Evolutionary conservation across 345 rosid species (phyloP), one percentile per base, ranked within the genome.

Genomic region (Rhodamnia rubescens): DNA sequence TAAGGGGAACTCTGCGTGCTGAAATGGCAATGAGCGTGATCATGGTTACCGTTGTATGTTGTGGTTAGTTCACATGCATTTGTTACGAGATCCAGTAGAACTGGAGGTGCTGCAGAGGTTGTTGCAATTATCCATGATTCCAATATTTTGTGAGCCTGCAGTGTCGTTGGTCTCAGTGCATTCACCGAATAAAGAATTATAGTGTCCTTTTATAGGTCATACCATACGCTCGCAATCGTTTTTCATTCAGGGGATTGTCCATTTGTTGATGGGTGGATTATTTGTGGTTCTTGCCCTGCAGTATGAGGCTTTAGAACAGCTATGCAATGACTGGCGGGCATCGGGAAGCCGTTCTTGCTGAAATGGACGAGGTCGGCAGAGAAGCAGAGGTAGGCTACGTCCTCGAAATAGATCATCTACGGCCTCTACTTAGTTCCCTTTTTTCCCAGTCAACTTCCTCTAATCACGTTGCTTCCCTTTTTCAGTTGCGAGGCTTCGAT

Each of bases 401-500:
- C 80, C 80, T 36, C 47, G 4, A 69, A 36, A 69, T 13, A 9
- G 59, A 51, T 44, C 11, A 52, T n/a, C 26, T 3, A 11, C 11
- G 9, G 47, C 44, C 61, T 49, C 7, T 53, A 42, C 42, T 85
- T 53, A 57, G 49, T 20, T 86, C 42, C 51, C 11, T 44, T 55
- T 26, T 9, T 74, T 20, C 13, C 21, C 21, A 0, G n/a, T 32
- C 15, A 5, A 27, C 57, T 69, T 11, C 6, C 47, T 53, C 56
- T 57, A 13, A 26, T 83, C 44, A 9, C 7, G 26, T 78, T 57
- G 44, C 10, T 53, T 84, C 22, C 82, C 86, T 47, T 90, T 36
- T 74, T 78, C 92, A 94, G 95, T 86, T 94, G 91, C 92, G 93
- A 89, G 95, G 95, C 82, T 94, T 94, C 32, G 95, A 93, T 94